Evolutionary conservation across 305 asterid genomes (phyloP), one percentile per base, ranked within the genome.

Genomic region (Fraxinus sp.): DNA sequence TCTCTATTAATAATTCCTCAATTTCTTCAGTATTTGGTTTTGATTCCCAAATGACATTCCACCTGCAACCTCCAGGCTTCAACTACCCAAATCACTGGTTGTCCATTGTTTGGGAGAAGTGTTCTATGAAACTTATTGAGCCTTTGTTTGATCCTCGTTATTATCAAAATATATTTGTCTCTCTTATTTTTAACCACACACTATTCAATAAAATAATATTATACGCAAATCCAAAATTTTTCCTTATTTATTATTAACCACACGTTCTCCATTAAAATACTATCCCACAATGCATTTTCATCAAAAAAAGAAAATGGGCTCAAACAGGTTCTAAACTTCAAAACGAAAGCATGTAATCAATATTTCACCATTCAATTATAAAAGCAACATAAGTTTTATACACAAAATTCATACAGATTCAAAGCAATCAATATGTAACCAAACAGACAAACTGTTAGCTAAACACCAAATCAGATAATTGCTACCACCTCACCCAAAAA

Each of bases 361-460:
- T 39, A 39, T 79, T 74, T 57, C 0, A 37, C 36, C 35, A 52
- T 70, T 41, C 10, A 39, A 80, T 55, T 5, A 73, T 44, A 36
- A 86, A 70, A 76, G 24, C 37, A 75, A 39, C 49, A 82, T 39
- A 62, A 16, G 37, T 22, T 39, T 77, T 41, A 70, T 5, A 28
- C 64, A 18, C 70, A 76, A 16, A 78, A 80, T 75, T 66, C 76
- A 57, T 59, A 83, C 22, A 78, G 0, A 26, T 26, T 78, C 18
- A 22, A 32, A 81, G 20, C 49, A 41, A 26, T 41, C 76, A 83
- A 32, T 36, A 36, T 41, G 9, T 44, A 68, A 30, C 35, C 30
- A 41, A 73, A 52, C 64, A 66, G 18, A 78, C 18, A 71, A 73
- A 84, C 36, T 66, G 18, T 28, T 68, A 26, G 0, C 18, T 14